phyloP scores from a whole-genome alignment of 2,329 filamentous ascomycete genomes.

The Fusarium sp. region DNA sequence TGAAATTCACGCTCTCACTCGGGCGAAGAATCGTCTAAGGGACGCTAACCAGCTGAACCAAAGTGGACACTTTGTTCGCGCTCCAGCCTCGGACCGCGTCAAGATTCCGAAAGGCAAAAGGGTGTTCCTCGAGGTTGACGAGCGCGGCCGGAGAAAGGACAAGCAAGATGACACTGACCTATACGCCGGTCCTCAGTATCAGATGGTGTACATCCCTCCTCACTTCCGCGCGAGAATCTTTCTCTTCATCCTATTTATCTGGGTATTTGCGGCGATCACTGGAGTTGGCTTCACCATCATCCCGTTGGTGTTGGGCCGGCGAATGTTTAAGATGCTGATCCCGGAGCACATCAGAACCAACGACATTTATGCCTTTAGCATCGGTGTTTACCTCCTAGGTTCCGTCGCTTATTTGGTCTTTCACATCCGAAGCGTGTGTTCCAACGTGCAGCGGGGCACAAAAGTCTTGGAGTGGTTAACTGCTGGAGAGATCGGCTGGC shows the following conservation, averaged over 20 bases:
- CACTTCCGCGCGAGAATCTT: constrained; percentile 84
- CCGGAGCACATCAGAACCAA: constrained; percentile 82
- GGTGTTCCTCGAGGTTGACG: constrained; percentile 82
- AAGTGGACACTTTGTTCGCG: constrained; percentile 87
- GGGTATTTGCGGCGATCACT: constrained; percentile 90
- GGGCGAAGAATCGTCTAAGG: constrained; percentile 61
- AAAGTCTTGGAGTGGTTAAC: constrained; percentile 38
- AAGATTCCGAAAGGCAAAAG: constrained; percentile 86
- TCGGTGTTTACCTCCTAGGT: constrained; percentile 86
- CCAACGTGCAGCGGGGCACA: constrained; percentile 48
- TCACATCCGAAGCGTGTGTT: constrained; percentile 59
- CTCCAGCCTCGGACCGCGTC: constrained; percentile 95
- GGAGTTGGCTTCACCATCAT: constrained; percentile 88
- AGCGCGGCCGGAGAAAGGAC: constrained; percentile 71
- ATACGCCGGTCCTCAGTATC: constrained; percentile 71
- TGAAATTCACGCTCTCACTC: constrained; percentile 52
- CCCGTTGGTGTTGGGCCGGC: constrained; percentile 86
- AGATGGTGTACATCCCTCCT: constrained; percentile 85
- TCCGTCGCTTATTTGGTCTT: constrained; percentile 72
- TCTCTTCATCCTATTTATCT: constrained; percentile 89
- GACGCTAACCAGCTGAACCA: constrained; percentile 66
- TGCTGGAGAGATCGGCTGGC: constrained; percentile 37
- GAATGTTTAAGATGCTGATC: constrained; percentile 79
- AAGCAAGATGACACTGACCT: constrained; percentile 64
- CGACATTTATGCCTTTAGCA: constrained; percentile 95